Evolutionary conservation across 306 rosid genomes (phyloP), one percentile per base, ranked within the genome.

Genomic region (Glycine latifolia): DNA sequence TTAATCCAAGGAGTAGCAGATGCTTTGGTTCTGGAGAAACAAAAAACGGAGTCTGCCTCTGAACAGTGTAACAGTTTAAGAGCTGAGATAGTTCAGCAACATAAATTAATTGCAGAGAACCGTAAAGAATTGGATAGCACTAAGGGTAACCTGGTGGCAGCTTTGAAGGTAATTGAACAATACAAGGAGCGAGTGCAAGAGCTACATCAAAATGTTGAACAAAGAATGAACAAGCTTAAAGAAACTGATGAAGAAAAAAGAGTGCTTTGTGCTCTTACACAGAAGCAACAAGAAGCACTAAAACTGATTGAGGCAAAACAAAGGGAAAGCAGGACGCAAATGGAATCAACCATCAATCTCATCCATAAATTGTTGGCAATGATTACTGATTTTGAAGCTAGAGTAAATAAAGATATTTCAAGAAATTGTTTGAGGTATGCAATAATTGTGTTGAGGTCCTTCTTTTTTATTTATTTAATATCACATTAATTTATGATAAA

Each of bases 371-470:
- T 96, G 65, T 26, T 73, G 50, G 80, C 73, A 69, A 67, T 66
- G 13, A 60, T 89, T 79, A 60, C 48, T 54, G 88, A 78, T 82
- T 91, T 94, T 77, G 98, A 93, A 86, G 76, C 75, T 78, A 80
- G 75, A 84, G 92, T 91, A 20, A 86, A 85, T 10, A 83, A 85
- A 84, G 87, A 87, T 82, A 85, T 96, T 67, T 93, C 91, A 67
- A 83, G 83, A 87, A 90, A 87, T 71, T 78, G 83, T 76, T 81
- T 62, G 73, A 96, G 99, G 99, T 96, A 93, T 87, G 84, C 80
- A 43, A 61, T 70, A 72, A 13, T 59, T 74, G 50, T 56, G 17
- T 48, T 39, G 41, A 71, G 62, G 35, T 50, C 58, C 61, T 68
- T 49, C 62, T 59, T 69, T 70, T 56, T 16, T 75, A 10, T 37